Percentiles rank a stretch among this genome's conserved stretches.
Evolutionary conservation across 768 basidiomycete genomes (phyloP).

Genomic region (Basidioascus undulatus): DNA sequence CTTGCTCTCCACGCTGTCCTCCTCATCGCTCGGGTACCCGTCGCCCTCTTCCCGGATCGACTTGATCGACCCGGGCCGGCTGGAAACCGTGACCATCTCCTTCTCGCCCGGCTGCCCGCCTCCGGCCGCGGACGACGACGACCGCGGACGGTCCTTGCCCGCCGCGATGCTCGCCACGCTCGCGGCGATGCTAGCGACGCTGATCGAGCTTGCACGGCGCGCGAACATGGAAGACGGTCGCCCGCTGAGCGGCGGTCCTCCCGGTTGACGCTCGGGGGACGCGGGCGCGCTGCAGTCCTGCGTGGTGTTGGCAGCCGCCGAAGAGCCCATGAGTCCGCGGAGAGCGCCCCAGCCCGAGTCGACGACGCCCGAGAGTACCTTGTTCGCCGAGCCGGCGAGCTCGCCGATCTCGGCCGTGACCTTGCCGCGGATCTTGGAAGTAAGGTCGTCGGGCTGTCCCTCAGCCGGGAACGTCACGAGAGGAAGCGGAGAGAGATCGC

Average conservation of each 20-base stretch:
- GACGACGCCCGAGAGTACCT: slow-evolving; percentile 45
- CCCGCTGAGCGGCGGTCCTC: too few species aligned
- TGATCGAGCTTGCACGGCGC: slow-evolving; percentile 56
- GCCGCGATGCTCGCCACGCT: slow-evolving; percentile 32
- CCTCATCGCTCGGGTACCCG: too few species aligned
- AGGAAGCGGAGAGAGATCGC: slow-evolving; percentile 59
- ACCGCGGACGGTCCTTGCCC: slow-evolving; percentile 15
- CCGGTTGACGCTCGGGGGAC: too few species aligned
- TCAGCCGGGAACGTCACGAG: too few species aligned
- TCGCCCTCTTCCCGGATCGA: slow-evolving; percentile 11
- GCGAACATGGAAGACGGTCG: too few species aligned
- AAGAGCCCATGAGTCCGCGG: slow-evolving; percentile 18
- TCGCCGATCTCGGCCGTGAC: slow-evolving; percentile 33
- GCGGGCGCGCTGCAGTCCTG: too few species aligned
- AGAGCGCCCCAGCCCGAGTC: too few species aligned
- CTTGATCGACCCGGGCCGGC: slow-evolving; percentile 28
- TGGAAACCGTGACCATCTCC: slow-evolving; percentile 32
- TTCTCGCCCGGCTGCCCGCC: slow-evolving; percentile 25
- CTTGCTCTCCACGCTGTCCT: slow-evolving; percentile 17
- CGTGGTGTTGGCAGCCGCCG: too few species aligned
- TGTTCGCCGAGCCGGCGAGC: slow-evolving; percentile 45
- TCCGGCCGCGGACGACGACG: too few species aligned
- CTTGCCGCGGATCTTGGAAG: too few species aligned
- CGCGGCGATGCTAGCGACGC: slow-evolving; percentile 51
- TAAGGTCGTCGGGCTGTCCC: too few species aligned